A percentile compares a stretch with the other conserved stretches of the same genome.
Conservation (phyloP, 306 rosid genomes). For the Prunus armeniaca region DNA sequence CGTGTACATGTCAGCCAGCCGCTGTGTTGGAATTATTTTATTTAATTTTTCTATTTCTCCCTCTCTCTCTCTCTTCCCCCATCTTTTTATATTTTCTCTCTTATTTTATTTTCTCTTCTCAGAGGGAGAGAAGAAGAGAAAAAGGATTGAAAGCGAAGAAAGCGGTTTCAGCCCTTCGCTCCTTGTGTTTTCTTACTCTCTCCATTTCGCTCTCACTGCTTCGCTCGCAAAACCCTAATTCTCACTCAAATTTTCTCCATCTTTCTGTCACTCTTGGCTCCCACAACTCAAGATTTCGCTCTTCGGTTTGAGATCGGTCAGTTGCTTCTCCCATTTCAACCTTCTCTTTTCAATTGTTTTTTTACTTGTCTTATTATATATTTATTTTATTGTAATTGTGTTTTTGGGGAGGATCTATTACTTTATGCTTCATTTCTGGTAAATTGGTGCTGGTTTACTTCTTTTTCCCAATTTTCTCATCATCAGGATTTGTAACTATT, state of each 20-base stretch:
- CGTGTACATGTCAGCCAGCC: not conserved
- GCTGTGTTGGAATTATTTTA: not conserved
- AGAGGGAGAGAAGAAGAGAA: not conserved
- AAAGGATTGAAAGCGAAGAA: slow-evolving; percentile 6
- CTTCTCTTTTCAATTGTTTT: not conserved
- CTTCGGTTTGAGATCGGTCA: slow-evolving; percentile 40
- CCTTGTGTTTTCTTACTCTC: slow-evolving; percentile 3
- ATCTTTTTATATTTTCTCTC: slow-evolving; percentile 7
- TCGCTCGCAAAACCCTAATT: not conserved
- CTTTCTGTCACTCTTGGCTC: not conserved
- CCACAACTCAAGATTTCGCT: slow-evolving; percentile 24
- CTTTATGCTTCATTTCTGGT: not conserved
- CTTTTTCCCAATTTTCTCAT: not conserved
- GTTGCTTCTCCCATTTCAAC: slow-evolving; percentile 19
- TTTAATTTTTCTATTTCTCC: not conserved
- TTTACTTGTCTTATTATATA: not conserved
- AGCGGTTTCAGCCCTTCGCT: slow-evolving; percentile 16
- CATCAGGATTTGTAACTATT: not conserved
- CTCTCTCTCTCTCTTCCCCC: not conserved
- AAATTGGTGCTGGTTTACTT: not conserved
- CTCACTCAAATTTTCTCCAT: not conserved
- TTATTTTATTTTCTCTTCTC: not conserved
- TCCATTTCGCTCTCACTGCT: not conserved
- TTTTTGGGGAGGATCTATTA: not conserved
- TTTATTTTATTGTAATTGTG: not conserved